Evolutionary conservation across 352 stramenopile species (phyloP), one percentile per base, ranked within the genome.

Genomic region (Saprolegnia parasitica): DNA sequence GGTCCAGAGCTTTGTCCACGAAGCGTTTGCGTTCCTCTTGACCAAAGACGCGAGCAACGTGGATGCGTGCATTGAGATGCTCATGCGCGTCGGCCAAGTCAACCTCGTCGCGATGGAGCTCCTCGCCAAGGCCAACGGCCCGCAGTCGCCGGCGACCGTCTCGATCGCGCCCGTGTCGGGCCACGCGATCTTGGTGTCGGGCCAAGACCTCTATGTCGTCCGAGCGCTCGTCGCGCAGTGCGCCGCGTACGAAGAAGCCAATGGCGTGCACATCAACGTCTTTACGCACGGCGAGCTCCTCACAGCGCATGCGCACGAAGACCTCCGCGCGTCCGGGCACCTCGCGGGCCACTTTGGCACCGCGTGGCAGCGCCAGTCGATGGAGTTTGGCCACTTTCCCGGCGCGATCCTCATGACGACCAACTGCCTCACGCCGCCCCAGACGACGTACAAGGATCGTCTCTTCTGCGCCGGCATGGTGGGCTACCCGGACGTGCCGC

Each of bases 281-380:
- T 91, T 86, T 57, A 91, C 83, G 5, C 83, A 91, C 67, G 83
- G 78, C 24, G 81, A 92, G 74, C 82, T 92, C 77, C 72, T 90
- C n/a, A 82, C 84, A 32, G 84, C 79, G 24, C 81, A 90, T 76
- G 56, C 65, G 11, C 89, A 92, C 76, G 81, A 81, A 23, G 78
- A 75, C 23, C 67, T 92, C n/a, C 81, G 83, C 46, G 82, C 79
- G 56, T 62, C 68, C 26, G n/a, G 50, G n/a, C 81, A 92, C 73
- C 71, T 92, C 18, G 77, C 76, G 21, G 84, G 78, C 18, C 84
- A 90, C 54, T 92, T 84, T 61, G 84, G 84, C 16, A 83, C 76
- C 16, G 76, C 78, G 20, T 79, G 74, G 74, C 57, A 75, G 23
- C 58, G 58, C 5, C 68, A 78, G 62, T 83, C 83, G 61, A 77